These are phyloP conservation scores for Ceratocystis diversiconidia DNA, from an alignment of 2,329 filamentous ascomycete species.

Conservation along the genomic window DNA sequence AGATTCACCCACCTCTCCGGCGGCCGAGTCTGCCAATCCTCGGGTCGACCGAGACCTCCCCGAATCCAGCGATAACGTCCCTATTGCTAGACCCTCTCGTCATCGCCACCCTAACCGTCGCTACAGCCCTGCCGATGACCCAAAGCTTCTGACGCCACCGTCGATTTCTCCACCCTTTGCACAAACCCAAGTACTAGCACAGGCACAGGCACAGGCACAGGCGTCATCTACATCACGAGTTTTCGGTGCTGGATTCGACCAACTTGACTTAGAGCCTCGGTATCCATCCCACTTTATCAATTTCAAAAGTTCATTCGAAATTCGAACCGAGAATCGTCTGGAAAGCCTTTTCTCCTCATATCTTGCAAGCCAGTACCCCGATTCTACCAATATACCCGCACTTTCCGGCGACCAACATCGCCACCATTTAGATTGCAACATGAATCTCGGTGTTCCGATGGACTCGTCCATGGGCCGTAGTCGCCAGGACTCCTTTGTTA, in stretches of 20 bases:
- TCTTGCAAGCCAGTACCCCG: neutral
- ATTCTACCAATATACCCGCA: neutral
- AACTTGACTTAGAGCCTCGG: neutral
- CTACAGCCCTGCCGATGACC: constrained; percentile 2
- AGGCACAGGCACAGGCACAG: neutral
- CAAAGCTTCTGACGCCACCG: constrained; percentile 1
- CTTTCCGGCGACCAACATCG: neutral
- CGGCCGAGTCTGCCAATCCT: constrained; percentile 5
- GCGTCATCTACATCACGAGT: neutral
- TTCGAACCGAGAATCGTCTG: neutral
- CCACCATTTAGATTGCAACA: constrained; percentile 29
- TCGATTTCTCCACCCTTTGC: neutral
- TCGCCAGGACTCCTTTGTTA: constrained; percentile 52
- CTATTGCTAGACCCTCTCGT: neutral
- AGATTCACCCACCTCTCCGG: constrained; percentile 4
- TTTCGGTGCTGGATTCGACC: neutral
- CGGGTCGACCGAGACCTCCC: constrained; percentile 3
- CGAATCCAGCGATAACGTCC: neutral
- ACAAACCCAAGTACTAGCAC: neutral
- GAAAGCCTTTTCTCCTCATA: neutral
- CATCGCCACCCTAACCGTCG: neutral
- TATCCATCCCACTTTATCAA: neutral
- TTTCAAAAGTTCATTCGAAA: neutral
- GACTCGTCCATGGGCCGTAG: constrained; percentile 42
- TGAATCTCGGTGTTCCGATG: constrained; percentile 46